phyloP scores from a whole-genome alignment of 176 grass and related monocot species.

The sorghum (Sorghum bicolor) region Sorghum_bicolor_NCBIv3 NC_012870.2:57871501-57872000 shows the following conservation, averaged over 20 bases:
- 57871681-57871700: not conserved
- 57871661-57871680: not conserved
- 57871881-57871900: not conserved
- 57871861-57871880: not conserved
- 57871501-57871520: too few species aligned
- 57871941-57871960: not conserved
- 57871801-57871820: not conserved
- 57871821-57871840: not conserved
- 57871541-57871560: not conserved
- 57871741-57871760: too few species aligned
- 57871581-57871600: too few species aligned
- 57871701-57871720: not conserved
- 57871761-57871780: not conserved
- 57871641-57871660: too few species aligned
- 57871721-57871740: not conserved
- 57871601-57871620: too few species aligned
- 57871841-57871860: not conserved
- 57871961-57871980: rapidly evolving
- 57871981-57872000: not conserved
- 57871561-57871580: not conserved
- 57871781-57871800: too few species aligned
- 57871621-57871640: too few species aligned
- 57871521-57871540: too few species aligned
- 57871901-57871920: not conserved
- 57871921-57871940: not conserved